These are phyloP conservation scores for Aspergillus sp. DNA, from an alignment of 2,329 filamentous ascomycete species.

Conservation along the genomic window DNA sequence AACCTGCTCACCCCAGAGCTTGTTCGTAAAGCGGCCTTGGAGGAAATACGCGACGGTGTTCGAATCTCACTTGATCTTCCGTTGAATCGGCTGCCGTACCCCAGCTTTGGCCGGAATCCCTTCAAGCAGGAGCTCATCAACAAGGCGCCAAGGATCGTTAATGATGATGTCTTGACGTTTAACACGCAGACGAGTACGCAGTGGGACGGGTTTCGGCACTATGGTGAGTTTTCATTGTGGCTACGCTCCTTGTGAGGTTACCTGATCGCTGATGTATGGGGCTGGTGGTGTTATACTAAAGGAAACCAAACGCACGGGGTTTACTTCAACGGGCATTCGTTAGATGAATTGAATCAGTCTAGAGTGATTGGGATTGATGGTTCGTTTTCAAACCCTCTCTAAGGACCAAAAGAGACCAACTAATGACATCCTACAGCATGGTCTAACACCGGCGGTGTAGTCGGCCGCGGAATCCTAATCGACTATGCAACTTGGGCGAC, in stretches of 20 bases:
- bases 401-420: neutral
- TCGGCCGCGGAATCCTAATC: constrained; percentile 50
- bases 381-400: constrained; percentile 5
- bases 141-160: constrained; percentile 54
- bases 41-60: constrained; percentile 44
- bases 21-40: constrained; percentile 41
- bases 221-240: constrained; percentile 18
- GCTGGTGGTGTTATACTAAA: constrained; percentile 13
- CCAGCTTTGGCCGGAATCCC: constrained; percentile 57
- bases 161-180: constrained; percentile 61
- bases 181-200: constrained; percentile 61
- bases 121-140: constrained; percentile 57
- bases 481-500: constrained; percentile 49
- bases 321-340: constrained; percentile 46
- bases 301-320: constrained; percentile 42
- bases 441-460: constrained; percentile 39
- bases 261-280: neutral
- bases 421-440: constrained; percentile 26
- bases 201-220: constrained; percentile 47
- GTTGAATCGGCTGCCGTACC: constrained; percentile 53
- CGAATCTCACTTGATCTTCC: constrained; percentile 61
- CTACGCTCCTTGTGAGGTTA: neutral
- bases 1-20: constrained; percentile 55
- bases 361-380: constrained; percentile 45
- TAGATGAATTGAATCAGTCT: constrained; percentile 38